Conservation (phyloP, 2,329 filamentous ascomycete genomes). For the Zymoseptoria passerinii region DNA sequence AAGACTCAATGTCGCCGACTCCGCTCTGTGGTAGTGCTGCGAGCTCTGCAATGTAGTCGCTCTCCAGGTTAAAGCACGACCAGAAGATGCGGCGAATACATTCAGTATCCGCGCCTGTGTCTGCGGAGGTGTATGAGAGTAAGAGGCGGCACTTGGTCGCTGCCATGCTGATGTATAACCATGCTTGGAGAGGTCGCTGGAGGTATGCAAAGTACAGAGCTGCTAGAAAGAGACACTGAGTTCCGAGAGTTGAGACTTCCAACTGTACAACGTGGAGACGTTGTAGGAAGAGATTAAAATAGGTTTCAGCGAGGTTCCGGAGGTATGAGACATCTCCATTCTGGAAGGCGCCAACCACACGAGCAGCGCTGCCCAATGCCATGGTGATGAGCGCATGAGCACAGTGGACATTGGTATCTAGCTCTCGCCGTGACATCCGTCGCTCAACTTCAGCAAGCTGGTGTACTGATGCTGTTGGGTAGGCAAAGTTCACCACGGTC, state of each 20-base stretch:
- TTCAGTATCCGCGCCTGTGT: conserved; percentile 8
- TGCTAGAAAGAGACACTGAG: conserved; percentile 10
- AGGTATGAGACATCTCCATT: not conserved
- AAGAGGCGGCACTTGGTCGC: conserved; percentile 8
- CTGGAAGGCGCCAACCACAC: not conserved
- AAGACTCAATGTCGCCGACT: conserved; percentile 8
- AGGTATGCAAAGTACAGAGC: conserved; percentile 12
- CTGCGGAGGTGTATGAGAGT: conserved; percentile 10
- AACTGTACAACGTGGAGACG: conserved; percentile 5
- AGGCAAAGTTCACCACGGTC: conserved; percentile 5
- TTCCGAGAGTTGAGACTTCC: conserved; percentile 6
- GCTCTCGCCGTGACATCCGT: conserved; percentile 2
- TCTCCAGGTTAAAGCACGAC: conserved; percentile 9
- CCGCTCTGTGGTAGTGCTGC: conserved; percentile 9
- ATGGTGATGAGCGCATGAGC: conserved; percentile 5
- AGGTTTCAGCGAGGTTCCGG: conserved; percentile 2
- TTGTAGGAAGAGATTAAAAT: conserved; percentile 6
- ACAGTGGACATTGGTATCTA: conserved; percentile 5
- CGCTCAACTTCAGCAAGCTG: conserved; percentile 6
- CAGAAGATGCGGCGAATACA: conserved; percentile 10
- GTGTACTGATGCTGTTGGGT: conserved; percentile 2
- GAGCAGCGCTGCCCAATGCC: conserved; percentile 7
- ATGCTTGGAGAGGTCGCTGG: conserved; percentile 9
- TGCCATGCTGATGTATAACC: conserved; percentile 9
- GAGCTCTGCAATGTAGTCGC: conserved; percentile 10